Evolutionary conservation across 371 early-diverging fungal species (phyloP).

Genomic region (Catenaria anguillulae): DNA sequence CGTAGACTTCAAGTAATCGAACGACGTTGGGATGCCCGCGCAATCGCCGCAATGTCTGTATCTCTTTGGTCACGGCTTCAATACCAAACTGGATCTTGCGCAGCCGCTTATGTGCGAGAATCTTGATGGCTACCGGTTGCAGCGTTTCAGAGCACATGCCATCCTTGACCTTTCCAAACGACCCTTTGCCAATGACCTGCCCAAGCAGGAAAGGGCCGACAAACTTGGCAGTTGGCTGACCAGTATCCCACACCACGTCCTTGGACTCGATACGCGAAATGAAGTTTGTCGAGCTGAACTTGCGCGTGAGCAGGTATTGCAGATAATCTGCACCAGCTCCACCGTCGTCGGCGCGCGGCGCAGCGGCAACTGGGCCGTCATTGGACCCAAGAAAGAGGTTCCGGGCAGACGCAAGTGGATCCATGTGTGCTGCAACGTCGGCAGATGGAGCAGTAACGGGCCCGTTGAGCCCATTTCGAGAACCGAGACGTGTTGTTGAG

Average conservation of each 20-base stretch:
- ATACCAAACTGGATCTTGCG: slow-evolving; percentile 28
- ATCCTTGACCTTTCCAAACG: slow-evolving; percentile 43
- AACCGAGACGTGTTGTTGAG: too few species aligned
- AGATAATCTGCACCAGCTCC: background rate
- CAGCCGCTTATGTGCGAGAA: slow-evolving; percentile 29
- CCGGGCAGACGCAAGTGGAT: background rate
- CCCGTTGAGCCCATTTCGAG: too few species aligned
- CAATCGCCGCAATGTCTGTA: slow-evolving; percentile 36
- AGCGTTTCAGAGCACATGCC: slow-evolving; percentile 34
- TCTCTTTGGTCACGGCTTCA: slow-evolving; percentile 37
- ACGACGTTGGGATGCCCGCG: slow-evolving; percentile 27
- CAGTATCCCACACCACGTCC: slow-evolving; percentile 27
- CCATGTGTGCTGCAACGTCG: too few species aligned
- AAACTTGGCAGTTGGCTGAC: slow-evolving; percentile 21
- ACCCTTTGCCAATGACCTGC: slow-evolving; percentile 33
- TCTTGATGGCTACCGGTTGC: slow-evolving; percentile 36
- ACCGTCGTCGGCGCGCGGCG: background rate
- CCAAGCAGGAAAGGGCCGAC: slow-evolving; percentile 33
- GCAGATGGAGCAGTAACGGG: too few species aligned
- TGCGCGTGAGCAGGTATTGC: slow-evolving; percentile 1
- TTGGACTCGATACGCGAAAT: slow-evolving; percentile 11
- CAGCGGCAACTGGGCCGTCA: background rate
- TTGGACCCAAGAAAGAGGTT: background rate
- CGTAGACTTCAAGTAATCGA: slow-evolving; percentile 38
- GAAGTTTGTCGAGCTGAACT: slow-evolving; percentile 1